Evolutionary conservation across 2,329 filamentous ascomycete species (phyloP), one percentile per base, ranked within the genome.

Genomic region (Dactylonectria macrodidyma): DNA sequence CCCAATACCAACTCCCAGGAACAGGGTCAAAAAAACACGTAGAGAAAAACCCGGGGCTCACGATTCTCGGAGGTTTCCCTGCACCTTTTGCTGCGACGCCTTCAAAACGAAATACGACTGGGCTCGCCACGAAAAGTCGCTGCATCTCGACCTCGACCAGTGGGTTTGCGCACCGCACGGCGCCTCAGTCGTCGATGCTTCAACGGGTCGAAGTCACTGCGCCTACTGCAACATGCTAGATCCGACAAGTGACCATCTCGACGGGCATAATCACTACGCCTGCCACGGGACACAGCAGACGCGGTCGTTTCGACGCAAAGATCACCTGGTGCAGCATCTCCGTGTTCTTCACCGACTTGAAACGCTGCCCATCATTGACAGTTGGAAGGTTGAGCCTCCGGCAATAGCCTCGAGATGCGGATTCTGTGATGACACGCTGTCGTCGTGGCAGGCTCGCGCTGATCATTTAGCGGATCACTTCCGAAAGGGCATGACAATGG

Each of bases 361-460:
- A 77, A 76, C 1, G 63, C 76, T 36, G 77, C 79, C 66, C 83
- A 84, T 84, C 80, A 87, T 54, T 74, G 77, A 73, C 12, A 59
- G 63, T 26, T 77, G 75, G 75, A 73, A 71, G 64, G 41, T 66
- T 36, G 63, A 73, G 22, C 51, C 61, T 3, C 55, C 60, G 5
- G 36, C 65, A 5, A 59, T 77, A 12, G 50, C 56, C 2, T 77
- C 73, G 5, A 68, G 75, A 16, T 77, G 75, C 46, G 75, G 75
- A 1, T 77, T 77, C 54, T 77, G 75, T 41, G 68, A 70, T 5
- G 26, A 59, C 26, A 46, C n/a, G 4, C 65, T 77, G 6, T 14
- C 48, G 10, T 64, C 69, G 3, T 77, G 75, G 75, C 58, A 51
- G 8, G 54, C 64, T 12, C 67, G 75, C 10, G 56, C 64, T 38